These are phyloP conservation scores for Cutaneotrichosporon dermatis DNA, from an alignment of 1,284 basidiomycete genomes.

Conservation along the genomic window DNA sequence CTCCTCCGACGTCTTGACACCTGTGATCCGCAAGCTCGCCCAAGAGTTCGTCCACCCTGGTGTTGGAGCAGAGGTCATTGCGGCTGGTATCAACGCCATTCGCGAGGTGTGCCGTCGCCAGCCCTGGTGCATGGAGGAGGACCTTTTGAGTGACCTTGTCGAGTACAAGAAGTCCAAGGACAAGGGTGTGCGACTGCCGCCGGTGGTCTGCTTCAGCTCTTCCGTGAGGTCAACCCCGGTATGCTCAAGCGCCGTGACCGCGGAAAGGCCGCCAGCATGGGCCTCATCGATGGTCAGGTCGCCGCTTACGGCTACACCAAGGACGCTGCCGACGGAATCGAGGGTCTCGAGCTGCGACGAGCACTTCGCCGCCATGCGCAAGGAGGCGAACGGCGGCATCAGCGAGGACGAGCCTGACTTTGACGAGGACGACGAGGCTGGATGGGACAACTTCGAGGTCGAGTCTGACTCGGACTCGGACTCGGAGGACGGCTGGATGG, in stretches of 20 bases:
- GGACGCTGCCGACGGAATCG: slow-evolving; percentile 70
- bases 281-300: slow-evolving; percentile 60
- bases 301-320: slow-evolving; percentile 76
- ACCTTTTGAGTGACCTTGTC: slow-evolving; percentile 79
- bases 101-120: slow-evolving; percentile 89
- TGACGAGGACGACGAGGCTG: slow-evolving; percentile 61
- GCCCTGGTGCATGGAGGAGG: slow-evolving; percentile 91
- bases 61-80: slow-evolving; percentile 89
- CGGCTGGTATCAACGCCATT: slow-evolving; percentile 92
- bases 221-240: slow-evolving; percentile 90
- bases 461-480: slow-evolving; percentile 65
- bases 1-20: slow-evolving; percentile 86
- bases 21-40: slow-evolving; percentile 90
- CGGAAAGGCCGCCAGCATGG: slow-evolving; percentile 82
- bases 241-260: slow-evolving; percentile 84
- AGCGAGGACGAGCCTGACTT: slow-evolving; percentile 50
- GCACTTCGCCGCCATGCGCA: slow-evolving; percentile 66
- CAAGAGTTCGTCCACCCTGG: slow-evolving; percentile 94
- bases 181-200: slow-evolving; percentile 83
- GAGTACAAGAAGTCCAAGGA: slow-evolving; percentile 94
- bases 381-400: slow-evolving; percentile 58
- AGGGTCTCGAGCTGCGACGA: slow-evolving; percentile 86
- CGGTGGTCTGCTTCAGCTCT: slow-evolving; percentile 86
- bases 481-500: slow-evolving; percentile 74
- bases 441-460: slow-evolving; percentile 88